Percentiles rank a stretch among this genome's conserved stretches.
phyloP scores from a whole-genome alignment of 352 stramenopile genomes.

The Globisporangium cystogenes region DNA sequence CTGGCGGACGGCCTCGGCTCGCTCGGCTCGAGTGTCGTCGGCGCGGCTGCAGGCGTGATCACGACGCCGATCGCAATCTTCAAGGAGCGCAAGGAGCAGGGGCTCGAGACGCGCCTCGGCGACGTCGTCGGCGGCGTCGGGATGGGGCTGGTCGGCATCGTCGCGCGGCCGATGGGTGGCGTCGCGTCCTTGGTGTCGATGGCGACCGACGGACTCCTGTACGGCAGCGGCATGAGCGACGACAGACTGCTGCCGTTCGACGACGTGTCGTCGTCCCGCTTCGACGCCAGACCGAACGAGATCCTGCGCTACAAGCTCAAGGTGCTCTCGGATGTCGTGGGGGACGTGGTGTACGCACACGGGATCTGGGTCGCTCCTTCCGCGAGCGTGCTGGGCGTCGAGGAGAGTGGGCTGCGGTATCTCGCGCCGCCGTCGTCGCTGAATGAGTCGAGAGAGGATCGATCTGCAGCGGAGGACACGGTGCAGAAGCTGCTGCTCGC shows the following conservation, averaged over 20 bases:
- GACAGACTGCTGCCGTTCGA: conserved; percentile 28
- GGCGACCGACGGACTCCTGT: conserved; percentile 68
- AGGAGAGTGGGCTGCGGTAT: conserved; percentile 20
- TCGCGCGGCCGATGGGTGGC: conserved; percentile 71
- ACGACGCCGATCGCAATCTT: conserved; percentile 74
- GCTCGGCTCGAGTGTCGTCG: conserved; percentile 69
- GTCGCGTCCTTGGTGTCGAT: conserved; percentile 74
- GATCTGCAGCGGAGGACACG: conserved; percentile 10
- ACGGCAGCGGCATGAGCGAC: conserved; percentile 44
- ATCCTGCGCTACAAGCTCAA: conserved; percentile 77
- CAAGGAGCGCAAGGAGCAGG: conserved; percentile 58
- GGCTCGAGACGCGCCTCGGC: conserved; percentile 47
- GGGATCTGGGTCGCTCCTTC: conserved; percentile 50
- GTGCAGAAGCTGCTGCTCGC: conserved; percentile 27
- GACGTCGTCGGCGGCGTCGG: conserved; percentile 68
- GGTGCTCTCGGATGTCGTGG: conserved; percentile 45
- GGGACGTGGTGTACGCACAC: conserved; percentile 55
- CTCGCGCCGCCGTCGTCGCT: conserved; percentile 5
- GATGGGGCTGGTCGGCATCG: conserved; percentile 74
- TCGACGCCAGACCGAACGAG: conserved; percentile 59
- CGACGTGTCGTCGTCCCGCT: conserved; percentile 15
- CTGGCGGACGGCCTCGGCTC: conserved; percentile 62
- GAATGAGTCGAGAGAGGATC: background rate
- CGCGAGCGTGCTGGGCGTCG: conserved; percentile 13
- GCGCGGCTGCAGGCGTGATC: conserved; percentile 67